Evolutionary conservation across 257 asterid species (phyloP), one percentile per base, ranked within the genome.

Genomic region (Coffea eugenioides): DNA sequence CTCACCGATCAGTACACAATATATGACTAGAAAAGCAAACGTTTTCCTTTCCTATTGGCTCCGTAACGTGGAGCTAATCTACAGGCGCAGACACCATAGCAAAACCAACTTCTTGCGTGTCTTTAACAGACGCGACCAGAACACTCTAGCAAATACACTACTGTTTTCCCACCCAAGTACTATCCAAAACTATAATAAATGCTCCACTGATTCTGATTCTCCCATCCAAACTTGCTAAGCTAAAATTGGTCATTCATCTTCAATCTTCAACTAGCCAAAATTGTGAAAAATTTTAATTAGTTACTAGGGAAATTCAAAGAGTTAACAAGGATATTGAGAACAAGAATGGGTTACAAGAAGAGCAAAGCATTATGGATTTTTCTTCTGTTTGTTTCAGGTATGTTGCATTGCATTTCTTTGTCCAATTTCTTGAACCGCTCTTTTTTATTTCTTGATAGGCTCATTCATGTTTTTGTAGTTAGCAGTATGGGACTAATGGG

Each of bases 341-440:
- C 56, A 48, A 31, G 18, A 21, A 73, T 73, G 77, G 49, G 34
- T 36, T 31, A 13, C 61, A 54, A 27, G 67, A 2, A 6, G 23
- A 34, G 31, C 34, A 73, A 73, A 51, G 49, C 34, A 31, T 52
- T 73, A 18, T 73, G 67, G 66, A 73, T 73, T 73, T 16, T 73
- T 27, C 34, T 73, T 21, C 67, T 73, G 20, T 73, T 73, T 73
- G 31, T 73, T 54, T 52, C 77, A 73, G 77, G 77, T 73, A 73
- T 27, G 36, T 71, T 73, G 43, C 54, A 49, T n/a, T 73, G 49
- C 64, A 73, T 52, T 73, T 73, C 62, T 5, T 8, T 51, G 0
- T 68, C 49, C 18, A 6, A 34, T 68, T 20, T 10, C 36, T 68
- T 68, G 72, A 20, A 36, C 20, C 36, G 4, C 18, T 41, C 36